Conservation (phyloP, 108 stramenopile species). For the Nitzschia inconspicua region DNA sequence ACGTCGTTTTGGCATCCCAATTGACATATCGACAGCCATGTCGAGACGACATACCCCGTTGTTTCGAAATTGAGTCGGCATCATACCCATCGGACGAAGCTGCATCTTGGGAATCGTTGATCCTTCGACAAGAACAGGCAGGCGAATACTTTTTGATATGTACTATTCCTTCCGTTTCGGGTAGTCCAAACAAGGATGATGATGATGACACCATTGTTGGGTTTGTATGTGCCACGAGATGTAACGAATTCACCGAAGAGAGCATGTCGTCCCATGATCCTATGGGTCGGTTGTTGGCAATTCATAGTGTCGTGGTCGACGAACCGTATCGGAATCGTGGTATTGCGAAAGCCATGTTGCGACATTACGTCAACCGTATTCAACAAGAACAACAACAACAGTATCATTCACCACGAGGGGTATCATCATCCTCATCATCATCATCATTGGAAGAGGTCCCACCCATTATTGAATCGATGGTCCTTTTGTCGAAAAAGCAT, state of each 20-base stretch:
- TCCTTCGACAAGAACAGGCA: slow-evolving; percentile 39
- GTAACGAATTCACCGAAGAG: slow-evolving; percentile 51
- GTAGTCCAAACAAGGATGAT: slow-evolving; percentile 39
- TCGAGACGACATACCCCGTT: slow-evolving; percentile 29
- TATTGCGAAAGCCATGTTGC: slow-evolving; percentile 46
- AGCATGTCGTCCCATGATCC: slow-evolving; percentile 67
- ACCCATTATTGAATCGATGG: slow-evolving; percentile 30
- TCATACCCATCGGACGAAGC: slow-evolving; percentile 75
- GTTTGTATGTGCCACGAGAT: slow-evolving; percentile 75
- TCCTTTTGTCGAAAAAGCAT: slow-evolving; percentile 62
- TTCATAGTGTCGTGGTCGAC: slow-evolving; percentile 73
- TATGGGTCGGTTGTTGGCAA: slow-evolving; percentile 60
- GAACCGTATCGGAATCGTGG: slow-evolving; percentile 40
- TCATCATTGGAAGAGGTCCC: not conserved
- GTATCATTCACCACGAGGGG: not conserved
- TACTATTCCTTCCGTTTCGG: slow-evolving; percentile 14
- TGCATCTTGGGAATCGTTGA: slow-evolving; percentile 45
- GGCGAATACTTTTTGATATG: slow-evolving; percentile 28
- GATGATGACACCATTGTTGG: slow-evolving; percentile 55
- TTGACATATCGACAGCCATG: slow-evolving; percentile 20
- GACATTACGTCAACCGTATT: slow-evolving; percentile 38
- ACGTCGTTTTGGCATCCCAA: too few species aligned
- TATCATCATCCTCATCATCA: too few species aligned
- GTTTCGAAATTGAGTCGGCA: slow-evolving; percentile 42
- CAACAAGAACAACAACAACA: slow-evolving; percentile 17